Evolutionary conservation across 2,329 filamentous ascomycete species (phyloP), one percentile per base, ranked within the genome.

Genomic region (Chrysoporthe austroafricana): DNA sequence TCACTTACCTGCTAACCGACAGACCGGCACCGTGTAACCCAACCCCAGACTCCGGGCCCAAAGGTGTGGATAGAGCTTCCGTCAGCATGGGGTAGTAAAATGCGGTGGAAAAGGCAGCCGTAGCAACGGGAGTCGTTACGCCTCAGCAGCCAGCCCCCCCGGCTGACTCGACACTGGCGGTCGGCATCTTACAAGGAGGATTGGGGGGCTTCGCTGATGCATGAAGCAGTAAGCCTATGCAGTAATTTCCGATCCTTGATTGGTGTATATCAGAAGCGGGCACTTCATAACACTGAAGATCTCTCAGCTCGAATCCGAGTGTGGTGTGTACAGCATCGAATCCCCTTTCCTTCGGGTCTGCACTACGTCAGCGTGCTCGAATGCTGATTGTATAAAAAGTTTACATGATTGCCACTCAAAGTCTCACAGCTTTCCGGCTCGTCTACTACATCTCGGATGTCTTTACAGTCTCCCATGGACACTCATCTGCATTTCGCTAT

Each of bases 81-180:
- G 54, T 57, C 54, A 57, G 54, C 54, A 16, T 57, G 50, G 54
- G 14, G 21, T 3, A 54, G 21, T 16, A 57, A 18, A 9, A 7
- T n/a, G 6, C 16, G 16, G 4, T n/a, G 2, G 6, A 8, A 2
- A 21, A 18, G 16, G 32, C 7, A 18, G 21, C n/a, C 8, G 32
- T 21, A 7, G 34, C 16, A 32, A 26, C 26, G 26, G 26, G 26
- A 26, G 18, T 39, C 39, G 16, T 39, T 54, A 13, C 21, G 32
- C 54, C 32, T 39, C 32, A 36, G 54, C 32, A 2, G 34, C 44
- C n/a, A 14, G 13, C 39, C 57, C n/a, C n/a, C 18, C 9, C 4
- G 21, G 57, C 57, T 60, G 57, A 60, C 57, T 13, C 39, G 36
- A 60, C 39, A 44, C 57, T 60, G 57, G 39, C 57, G 57, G 36